phyloP scores from a whole-genome alignment of 306 rosid species.

The Carpinus fangiana region DNA sequence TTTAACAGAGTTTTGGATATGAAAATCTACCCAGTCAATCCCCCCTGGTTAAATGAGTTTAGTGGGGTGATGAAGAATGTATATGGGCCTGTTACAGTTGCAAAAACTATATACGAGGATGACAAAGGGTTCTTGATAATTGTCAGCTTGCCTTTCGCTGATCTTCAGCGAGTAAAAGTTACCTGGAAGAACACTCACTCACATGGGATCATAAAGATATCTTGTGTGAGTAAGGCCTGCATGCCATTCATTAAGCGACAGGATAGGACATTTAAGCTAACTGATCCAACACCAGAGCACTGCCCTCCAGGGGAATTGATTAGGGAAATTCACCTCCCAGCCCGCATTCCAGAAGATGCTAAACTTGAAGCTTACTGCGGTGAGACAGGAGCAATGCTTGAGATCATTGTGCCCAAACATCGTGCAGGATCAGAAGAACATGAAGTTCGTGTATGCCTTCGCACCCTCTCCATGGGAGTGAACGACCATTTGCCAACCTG shows the following conservation, averaged over 20 bases:
- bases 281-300: constrained; percentile 81
- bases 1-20: constrained; percentile 55
- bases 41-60: constrained; percentile 65
- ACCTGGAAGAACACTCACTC: constrained; percentile 89
- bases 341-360: constrained; percentile 92
- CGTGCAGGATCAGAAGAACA: constrained; percentile 82
- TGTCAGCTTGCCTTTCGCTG: constrained; percentile 81
- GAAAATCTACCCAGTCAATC: constrained; percentile 51
- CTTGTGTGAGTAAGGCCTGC: constrained; percentile 82
- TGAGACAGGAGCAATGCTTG: constrained; percentile 83
- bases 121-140: constrained; percentile 75
- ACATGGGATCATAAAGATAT: constrained; percentile 82
- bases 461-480: constrained; percentile 61
- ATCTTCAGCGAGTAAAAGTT: constrained; percentile 85
- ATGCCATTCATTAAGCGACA: constrained; percentile 72
- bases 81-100: constrained; percentile 85
- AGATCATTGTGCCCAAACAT: constrained; percentile 90
- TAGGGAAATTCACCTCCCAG: constrained; percentile 76
- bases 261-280: constrained; percentile 80
- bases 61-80: constrained; percentile 86
- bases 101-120: constrained; percentile 89
- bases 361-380: constrained; percentile 84
- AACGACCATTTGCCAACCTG: constrained; percentile 58
- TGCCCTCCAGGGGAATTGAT: constrained; percentile 96
- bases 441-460: constrained; percentile 92